Base-by-base conservation (phyloP, 371 early-diverging fungal species). In the Zychaea mexicana region DNA sequence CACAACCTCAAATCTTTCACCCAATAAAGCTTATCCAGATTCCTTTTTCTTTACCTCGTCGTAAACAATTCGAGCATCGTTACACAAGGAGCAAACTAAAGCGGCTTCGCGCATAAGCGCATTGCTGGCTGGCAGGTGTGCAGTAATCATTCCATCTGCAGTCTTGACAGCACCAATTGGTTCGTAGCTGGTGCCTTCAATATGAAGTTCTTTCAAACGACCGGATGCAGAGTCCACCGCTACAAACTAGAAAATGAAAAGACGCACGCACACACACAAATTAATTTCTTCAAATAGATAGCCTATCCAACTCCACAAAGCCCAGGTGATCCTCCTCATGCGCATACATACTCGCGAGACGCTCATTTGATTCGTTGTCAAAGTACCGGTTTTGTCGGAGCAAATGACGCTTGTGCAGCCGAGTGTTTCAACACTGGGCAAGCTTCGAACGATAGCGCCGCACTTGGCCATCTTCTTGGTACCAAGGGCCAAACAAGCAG, bases 331-430 rank as follows among this genome's bases (percentile, higher is more conserved):
- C n/a, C 19, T 49, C 4, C 49, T 24, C n/a, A 49, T 49, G 24
- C 2, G 13, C n/a, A 49, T 49, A 57, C 74, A 52, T 52, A 94
- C 84, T 49, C 89, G 81, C 13, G 93, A 81, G 8, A 94, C 98
- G 62, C 91, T 88, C 98, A 98, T 98, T 71, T 94, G 93, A 78
- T 96, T 97, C 32, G 97, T 97, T n/a, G 99, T 99, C 70, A 99
- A 84, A 32, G 99, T 99, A 52, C 99, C 99, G 7, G 99, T 99
- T 81, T 99, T 99, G 83, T 98, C 99, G 19, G 96, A 94, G 81
- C 98, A 98, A 73, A 99, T 96, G 46, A 98, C 94, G 62, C 89
- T 90, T 15, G 96, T 96, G 82, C 98, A 96, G 15, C 99, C 98
- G 46, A 99, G 85, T 1, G 98, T 98, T 81, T 99, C 99, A 36